Evolutionary conservation across 2,329 filamentous ascomycete species (phyloP).

Genomic region (Sporothrix globosa): DNA sequence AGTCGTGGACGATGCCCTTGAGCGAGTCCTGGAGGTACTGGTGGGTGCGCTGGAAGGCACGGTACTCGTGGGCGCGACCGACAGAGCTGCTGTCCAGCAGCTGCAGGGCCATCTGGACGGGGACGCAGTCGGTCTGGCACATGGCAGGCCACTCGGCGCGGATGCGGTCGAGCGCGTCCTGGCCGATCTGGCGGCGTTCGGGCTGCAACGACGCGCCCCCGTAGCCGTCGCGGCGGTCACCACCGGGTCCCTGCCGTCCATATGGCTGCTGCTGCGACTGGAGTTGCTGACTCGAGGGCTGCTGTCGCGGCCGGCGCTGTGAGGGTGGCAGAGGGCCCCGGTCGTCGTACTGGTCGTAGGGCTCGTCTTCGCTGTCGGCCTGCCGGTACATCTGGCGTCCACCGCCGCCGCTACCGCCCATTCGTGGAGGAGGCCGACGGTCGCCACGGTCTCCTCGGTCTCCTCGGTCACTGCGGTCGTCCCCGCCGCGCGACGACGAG

Average conservation of each 20-base stretch:
- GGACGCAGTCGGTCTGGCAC: conserved; percentile 84
- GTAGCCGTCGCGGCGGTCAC: conserved; percentile 42
- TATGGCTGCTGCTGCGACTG: conserved; percentile 33
- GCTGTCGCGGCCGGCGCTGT: conserved; percentile 29
- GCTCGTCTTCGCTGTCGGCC: conserved; percentile 27
- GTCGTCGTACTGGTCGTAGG: conserved; percentile 29
- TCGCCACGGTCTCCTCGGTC: conserved; percentile 14
- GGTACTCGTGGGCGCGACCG: conserved; percentile 85
- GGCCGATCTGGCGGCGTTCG: conserved; percentile 56
- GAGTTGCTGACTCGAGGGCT: conserved; percentile 37
- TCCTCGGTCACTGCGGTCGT: background rate
- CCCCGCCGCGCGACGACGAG: conserved; percentile 28
- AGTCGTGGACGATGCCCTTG: conserved; percentile 95
- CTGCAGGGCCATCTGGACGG: conserved; percentile 92
- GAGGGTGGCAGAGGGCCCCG: conserved; percentile 34
- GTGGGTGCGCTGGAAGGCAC: conserved; percentile 81
- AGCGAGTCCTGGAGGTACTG: conserved; percentile 88
- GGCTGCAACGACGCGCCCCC: conserved; percentile 46
- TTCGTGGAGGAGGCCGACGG: conserved; percentile 32
- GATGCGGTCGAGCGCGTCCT: conserved; percentile 75
- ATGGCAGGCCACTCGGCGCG: conserved; percentile 90
- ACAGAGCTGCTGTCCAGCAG: conserved; percentile 93
- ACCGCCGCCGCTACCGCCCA: conserved; percentile 37
- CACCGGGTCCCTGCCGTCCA: conserved; percentile 26
- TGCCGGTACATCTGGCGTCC: conserved; percentile 29